phyloP scores from a whole-genome alignment of 2,329 filamentous ascomycete genomes.

The Metarhizium guizhouense region DNA sequence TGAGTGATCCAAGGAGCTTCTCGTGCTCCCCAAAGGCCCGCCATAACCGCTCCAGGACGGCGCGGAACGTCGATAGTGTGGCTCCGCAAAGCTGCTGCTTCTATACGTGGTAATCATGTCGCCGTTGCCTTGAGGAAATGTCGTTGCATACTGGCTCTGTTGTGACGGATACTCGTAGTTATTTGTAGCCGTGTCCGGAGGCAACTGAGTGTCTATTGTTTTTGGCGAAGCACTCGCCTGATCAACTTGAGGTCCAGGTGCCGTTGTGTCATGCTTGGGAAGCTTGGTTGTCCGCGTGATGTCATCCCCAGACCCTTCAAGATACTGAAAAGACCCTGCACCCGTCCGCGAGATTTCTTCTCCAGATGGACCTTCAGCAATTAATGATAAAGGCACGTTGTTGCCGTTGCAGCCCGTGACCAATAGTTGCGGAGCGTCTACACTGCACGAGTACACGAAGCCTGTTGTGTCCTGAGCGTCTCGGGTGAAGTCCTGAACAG shows the following conservation, averaged over 20 bases:
- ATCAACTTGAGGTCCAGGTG: constrained; percentile 27
- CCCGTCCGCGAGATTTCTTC: constrained; percentile 42
- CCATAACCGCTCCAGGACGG: constrained; percentile 35
- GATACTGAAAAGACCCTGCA: constrained; percentile 38
- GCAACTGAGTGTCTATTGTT: constrained; percentile 28
- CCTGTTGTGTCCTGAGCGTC: constrained; percentile 46
- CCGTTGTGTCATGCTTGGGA: constrained; percentile 26
- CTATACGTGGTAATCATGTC: constrained; percentile 50
- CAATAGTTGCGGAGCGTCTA: constrained; percentile 57
- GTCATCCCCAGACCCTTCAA: constrained; percentile 39
- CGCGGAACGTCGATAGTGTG: constrained; percentile 31
- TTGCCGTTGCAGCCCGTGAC: constrained; percentile 39
- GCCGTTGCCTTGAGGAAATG: constrained; percentile 33
- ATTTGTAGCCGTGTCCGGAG: constrained; percentile 32
- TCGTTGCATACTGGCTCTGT: constrained; percentile 27
- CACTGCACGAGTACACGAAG: constrained; percentile 63
- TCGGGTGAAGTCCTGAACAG: constrained; percentile 51
- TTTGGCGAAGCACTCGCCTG: constrained; percentile 33
- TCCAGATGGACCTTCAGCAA: constrained; percentile 42
- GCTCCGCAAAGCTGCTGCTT: constrained; percentile 40
- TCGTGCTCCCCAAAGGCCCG: constrained; percentile 29
- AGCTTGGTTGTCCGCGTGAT: constrained; percentile 29
- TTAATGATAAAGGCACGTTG: constrained; percentile 46
- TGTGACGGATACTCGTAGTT: constrained; percentile 37
- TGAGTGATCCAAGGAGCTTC: constrained; percentile 32